phyloP scores from a whole-genome alignment of 306 rosid species.

The Begonia fuchsioides region DNA sequence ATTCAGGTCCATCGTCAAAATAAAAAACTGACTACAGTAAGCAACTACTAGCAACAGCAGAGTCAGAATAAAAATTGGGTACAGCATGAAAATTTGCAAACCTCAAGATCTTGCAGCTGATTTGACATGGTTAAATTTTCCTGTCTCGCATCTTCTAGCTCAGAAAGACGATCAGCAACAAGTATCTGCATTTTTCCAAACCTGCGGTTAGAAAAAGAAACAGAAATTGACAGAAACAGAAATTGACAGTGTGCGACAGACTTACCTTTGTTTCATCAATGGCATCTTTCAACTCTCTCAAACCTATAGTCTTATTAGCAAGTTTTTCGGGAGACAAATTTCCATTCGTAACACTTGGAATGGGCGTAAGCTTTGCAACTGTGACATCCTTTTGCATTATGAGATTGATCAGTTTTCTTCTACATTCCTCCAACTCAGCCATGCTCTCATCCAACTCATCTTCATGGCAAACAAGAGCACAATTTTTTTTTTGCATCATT shows the following conservation, averaged over 20 bases:
- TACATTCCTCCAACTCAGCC: constrained; percentile 74
- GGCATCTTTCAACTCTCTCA: constrained; percentile 71
- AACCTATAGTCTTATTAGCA: constrained; percentile 45
- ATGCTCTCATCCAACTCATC: constrained; percentile 78
- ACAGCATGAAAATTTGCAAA: constrained; percentile 12
- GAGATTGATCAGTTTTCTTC: constrained; percentile 72
- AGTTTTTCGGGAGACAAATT: constrained; percentile 68
- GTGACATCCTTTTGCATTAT: constrained; percentile 79
- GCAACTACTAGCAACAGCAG: not conserved
- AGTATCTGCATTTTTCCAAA: constrained; percentile 41
- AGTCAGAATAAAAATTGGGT: constrained; percentile 2
- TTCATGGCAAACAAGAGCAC: constrained; percentile 22
- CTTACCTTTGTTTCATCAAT: constrained; percentile 78
- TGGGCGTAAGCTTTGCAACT: constrained; percentile 31
- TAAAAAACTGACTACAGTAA: not conserved
- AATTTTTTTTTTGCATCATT: not conserved
- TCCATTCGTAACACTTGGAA: constrained; percentile 46
- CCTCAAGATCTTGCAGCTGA: constrained; percentile 80
- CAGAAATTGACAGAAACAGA: no score
- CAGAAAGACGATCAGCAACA: constrained; percentile 56
- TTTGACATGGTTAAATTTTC: constrained; percentile 50
- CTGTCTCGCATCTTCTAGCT: constrained; percentile 64
- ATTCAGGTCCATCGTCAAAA: not conserved
- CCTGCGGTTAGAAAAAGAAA: constrained; percentile 8
- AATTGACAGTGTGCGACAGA: constrained; percentile 6